Conservation (phyloP, 169 alveolate species). For the Theileria sp. region DNA sequence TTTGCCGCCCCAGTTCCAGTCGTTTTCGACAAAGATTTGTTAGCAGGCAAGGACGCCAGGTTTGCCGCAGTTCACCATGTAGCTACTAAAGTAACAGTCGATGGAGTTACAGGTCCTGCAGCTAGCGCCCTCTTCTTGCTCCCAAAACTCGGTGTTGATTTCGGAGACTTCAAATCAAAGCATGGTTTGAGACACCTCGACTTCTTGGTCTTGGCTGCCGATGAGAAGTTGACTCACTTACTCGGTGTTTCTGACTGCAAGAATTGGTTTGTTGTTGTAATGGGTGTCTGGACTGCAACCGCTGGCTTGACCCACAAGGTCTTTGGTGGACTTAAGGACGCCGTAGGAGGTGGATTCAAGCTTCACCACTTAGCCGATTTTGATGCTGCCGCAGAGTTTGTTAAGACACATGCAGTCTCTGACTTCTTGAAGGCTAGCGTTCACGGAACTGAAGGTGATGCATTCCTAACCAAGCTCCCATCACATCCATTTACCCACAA, state of each 20-base stretch:
- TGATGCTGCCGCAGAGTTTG: too few relatives aligned
- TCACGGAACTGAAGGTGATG: too few relatives aligned
- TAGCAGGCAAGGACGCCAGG: background rate
- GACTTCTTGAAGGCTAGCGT: too few relatives aligned
- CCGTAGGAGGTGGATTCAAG: too few relatives aligned
- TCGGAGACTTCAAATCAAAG: background rate
- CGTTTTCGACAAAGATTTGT: background rate
- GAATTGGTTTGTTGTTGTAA: background rate
- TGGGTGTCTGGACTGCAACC: background rate
- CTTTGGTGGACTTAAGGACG: too few relatives aligned
- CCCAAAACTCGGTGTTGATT: background rate
- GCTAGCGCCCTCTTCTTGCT: background rate
- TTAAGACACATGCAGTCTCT: too few relatives aligned
- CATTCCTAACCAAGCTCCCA: background rate
- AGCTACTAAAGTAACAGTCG: background rate
- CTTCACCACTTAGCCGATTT: too few relatives aligned
- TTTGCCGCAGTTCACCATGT: slow-evolving; percentile 7
- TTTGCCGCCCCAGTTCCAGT: background rate
- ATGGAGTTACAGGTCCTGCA: background rate
- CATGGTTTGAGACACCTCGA: background rate
- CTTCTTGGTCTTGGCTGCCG: background rate
- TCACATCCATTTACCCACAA: background rate
- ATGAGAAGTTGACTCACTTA: background rate
- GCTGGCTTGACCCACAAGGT: too few relatives aligned
- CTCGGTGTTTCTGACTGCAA: slow-evolving; percentile 6